Base-by-base conservation (phyloP, 768 basidiomycete species). In the Leccinum fibrillosum region DNA sequence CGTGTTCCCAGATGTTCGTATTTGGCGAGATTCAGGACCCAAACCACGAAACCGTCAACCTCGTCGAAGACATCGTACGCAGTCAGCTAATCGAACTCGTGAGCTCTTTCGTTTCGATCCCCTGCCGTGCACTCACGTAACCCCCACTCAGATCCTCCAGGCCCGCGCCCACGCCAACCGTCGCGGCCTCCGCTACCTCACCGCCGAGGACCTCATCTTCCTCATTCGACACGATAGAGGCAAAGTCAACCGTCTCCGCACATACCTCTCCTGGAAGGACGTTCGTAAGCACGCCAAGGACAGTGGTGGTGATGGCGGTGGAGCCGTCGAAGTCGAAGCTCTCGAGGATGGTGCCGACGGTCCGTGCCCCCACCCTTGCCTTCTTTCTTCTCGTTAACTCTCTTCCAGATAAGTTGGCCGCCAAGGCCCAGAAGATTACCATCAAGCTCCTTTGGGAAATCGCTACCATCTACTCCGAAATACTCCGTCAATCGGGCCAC, bases 381-480 rank as follows among this genome's bases (percentile, higher is more conserved):
- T 11, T 4, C 15, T 54, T 34, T 21, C 48, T 10, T 35, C 17
- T 2, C 30, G 39, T 5, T 37, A 52, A 30, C 13, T n/a, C 13
- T 6, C 34, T 7, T 37, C 4, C 62, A 91, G 90, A 92, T 66
- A 92, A 92, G 66, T 72, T 91, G 28, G 80, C 85, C 6, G 78
- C 89, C 28, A 97, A 96, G 69, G 89, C 92, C 2, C 86, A 92
- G 74, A 95, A 95, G 70, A 91, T 92, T 58, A 93, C 91, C 44
- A 92, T 98, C 66, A 96, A 96, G 74, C 82, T 97, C 4, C 92
- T 94, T 44, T 98, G 95, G 95, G 95, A 98, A 70, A 86, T 97
- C 10, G 85, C 86, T 2, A 95, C 93, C 0, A 89, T 94, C 28
- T 98, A 94, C 68, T 89, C 90, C 3, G 95, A 97, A 68, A 89